Evolutionary conservation across 2,329 filamentous ascomycete species (phyloP).

Genomic region (Arthrobotrys megalospora): DNA sequence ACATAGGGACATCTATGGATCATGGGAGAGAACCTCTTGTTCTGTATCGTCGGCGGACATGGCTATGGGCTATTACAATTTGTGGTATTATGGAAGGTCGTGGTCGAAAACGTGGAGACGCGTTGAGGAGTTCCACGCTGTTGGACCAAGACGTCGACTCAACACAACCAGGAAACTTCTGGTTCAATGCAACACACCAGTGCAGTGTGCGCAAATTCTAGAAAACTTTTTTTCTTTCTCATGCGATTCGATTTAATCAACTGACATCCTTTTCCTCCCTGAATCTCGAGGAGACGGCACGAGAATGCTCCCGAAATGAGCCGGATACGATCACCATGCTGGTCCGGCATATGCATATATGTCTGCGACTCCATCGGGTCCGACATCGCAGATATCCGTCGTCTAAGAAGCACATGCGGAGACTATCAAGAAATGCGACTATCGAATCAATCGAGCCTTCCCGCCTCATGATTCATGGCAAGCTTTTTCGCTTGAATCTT

Average conservation of each 20-base stretch:
- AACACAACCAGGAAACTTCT: conserved; percentile 20
- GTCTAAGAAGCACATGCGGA: conserved; percentile 48
- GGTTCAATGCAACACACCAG: conserved; percentile 35
- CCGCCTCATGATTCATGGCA: not conserved
- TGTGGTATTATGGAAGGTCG: conserved; percentile 4
- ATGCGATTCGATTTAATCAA: not conserved
- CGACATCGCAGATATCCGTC: conserved; percentile 42
- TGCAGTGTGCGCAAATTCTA: not conserved
- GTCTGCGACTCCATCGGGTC: conserved; percentile 20
- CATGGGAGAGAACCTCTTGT: conserved; percentile 48
- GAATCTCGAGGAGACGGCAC: conserved; percentile 7
- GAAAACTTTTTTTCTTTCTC: conserved; percentile 9
- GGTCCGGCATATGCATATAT: conserved; percentile 22
- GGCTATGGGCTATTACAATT: conserved; percentile 1
- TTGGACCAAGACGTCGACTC: conserved; percentile 19
- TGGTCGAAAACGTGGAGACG: conserved; percentile 1
- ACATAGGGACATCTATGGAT: not conserved
- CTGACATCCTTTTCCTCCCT: not conserved
- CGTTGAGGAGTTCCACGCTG: conserved; percentile 7
- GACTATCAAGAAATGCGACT: conserved; percentile 33
- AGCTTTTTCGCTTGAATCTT: conserved; percentile 14
- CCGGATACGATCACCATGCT: conserved; percentile 29
- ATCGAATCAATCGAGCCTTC: conserved; percentile 3
- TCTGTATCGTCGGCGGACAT: conserved; percentile 51
- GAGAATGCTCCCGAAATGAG: conserved; percentile 32